phyloP scores from a whole-genome alignment of 108 stramenopile species.

The Nannochloropsis salina region DNA sequence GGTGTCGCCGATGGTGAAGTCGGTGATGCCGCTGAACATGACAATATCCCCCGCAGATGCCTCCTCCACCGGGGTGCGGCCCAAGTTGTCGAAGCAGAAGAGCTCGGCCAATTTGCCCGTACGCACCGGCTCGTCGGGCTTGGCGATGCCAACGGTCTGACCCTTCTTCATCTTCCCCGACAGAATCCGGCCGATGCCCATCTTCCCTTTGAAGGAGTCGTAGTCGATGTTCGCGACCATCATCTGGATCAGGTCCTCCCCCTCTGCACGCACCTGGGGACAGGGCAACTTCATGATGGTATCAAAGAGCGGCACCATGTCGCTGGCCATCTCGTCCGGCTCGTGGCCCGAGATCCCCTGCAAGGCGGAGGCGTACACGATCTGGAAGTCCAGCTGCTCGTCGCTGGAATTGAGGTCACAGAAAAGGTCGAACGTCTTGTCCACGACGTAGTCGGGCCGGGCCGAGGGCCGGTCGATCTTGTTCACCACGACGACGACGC shows the following conservation, averaged over 20 bases:
- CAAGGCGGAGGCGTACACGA: conserved; percentile 87
- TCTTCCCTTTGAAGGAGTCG: conserved; percentile 96
- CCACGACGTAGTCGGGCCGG: conserved; percentile 91
- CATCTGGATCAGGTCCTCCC: conserved; percentile 57
- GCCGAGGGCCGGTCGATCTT: conserved; percentile 97
- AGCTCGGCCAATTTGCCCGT: conserved; percentile 56
- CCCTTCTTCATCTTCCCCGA: conserved; percentile 73
- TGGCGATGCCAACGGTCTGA: conserved; percentile 32
- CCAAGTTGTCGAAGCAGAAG: conserved; percentile 93
- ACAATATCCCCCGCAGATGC: conserved; percentile 95
- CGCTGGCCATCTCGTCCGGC: conserved; percentile 64
- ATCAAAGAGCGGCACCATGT: conserved; percentile 88
- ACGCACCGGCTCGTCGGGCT: conserved; percentile 59
- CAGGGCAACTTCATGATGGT: conserved; percentile 50
- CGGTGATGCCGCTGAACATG: conserved; percentile 85
- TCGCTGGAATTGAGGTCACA: conserved; percentile 90
- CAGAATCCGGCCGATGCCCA: conserved; percentile 88
- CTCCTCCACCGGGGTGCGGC: conserved; percentile 73
- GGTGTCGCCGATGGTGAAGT: conserved; percentile 91
- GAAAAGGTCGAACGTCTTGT: conserved; percentile 96
- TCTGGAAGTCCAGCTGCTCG: conserved; percentile 91
- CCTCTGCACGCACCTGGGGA: conserved; percentile 33
- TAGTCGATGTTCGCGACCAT: conserved; percentile 92
- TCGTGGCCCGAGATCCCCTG: conserved; percentile 79
- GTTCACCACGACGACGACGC: conserved; percentile 94